These are phyloP conservation scores for Schizothecium vesticola DNA, from an alignment of 495 filamentous ascomycete species.

Conservation along the genomic window DNA sequence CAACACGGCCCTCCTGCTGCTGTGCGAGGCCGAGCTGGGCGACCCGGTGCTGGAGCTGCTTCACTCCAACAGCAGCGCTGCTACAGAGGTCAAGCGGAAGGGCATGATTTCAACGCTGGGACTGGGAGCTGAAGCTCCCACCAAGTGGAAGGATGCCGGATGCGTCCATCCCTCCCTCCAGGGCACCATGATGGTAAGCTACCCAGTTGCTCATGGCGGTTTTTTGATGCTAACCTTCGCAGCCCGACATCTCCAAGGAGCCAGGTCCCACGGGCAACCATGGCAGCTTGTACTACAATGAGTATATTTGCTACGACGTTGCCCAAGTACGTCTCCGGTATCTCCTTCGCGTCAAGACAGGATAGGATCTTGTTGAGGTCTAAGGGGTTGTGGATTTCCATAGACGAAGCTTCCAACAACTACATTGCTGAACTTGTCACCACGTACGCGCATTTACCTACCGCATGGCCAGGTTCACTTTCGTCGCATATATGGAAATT, in stretches of 20 bases:
- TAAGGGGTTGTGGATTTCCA: no score
- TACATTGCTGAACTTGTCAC: no score
- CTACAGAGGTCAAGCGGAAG: constrained; percentile 51
- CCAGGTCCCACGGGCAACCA: constrained; percentile 36
- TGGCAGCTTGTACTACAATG: constrained; percentile 50
- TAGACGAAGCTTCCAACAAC: no score
- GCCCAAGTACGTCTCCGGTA: constrained; percentile 74
- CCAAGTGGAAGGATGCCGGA: constrained; percentile 69
- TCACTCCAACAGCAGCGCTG: constrained; percentile 53
- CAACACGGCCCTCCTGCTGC: constrained; percentile 53
- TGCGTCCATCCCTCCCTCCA: constrained; percentile 55
- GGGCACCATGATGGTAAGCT: constrained; percentile 58
- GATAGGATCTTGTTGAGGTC: not conserved
- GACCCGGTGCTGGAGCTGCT: constrained; percentile 58
- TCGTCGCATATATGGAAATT: not conserved
- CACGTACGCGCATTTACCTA: no score
- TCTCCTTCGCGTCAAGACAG: constrained; percentile 58
- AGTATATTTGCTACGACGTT: constrained; percentile 78
- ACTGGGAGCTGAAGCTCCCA: constrained; percentile 54
- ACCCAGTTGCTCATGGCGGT: not conserved
- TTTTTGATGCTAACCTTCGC: constrained; percentile 4
- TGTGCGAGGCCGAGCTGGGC: constrained; percentile 78
- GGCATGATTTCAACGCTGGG: constrained; percentile 64
- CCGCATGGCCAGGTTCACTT: no score
- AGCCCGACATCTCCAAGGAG: constrained; percentile 43